Evolutionary conservation across 148 eudicot genomes (phyloP).

Genomic region (Simmondsia chinensis): DNA sequence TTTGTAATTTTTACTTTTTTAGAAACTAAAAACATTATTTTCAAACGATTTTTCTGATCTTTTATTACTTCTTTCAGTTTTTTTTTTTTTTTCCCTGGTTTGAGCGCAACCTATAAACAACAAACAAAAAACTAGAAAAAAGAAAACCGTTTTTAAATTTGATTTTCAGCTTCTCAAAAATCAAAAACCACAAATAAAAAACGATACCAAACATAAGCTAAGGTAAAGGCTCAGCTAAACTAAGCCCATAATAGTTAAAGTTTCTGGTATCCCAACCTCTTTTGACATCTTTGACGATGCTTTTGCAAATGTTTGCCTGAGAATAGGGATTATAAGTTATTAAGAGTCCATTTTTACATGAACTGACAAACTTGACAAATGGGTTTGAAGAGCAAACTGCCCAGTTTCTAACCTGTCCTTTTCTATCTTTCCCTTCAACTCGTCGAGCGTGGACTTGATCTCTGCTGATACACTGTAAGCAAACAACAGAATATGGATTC

Average conservation of each 20-base stretch:
- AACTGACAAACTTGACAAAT: neutral
- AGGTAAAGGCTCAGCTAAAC: too few relatives aligned
- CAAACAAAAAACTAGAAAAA: too few relatives aligned
- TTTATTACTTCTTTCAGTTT: neutral
- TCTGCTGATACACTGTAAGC: conserved; percentile 59
- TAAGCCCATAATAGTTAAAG: neutral
- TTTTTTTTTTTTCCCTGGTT: too few relatives aligned
- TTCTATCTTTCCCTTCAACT: conserved; percentile 67
- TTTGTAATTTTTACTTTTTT: too few relatives aligned
- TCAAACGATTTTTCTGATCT: neutral
- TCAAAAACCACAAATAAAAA: neutral
- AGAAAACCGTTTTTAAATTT: too few relatives aligned
- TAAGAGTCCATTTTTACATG: neutral
- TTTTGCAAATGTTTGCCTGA: conserved; percentile 74
- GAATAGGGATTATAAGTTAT: neutral
- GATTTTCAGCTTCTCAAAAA: too few relatives aligned
- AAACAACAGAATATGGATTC: neutral
- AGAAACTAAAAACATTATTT: too few relatives aligned
- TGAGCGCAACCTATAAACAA: too few relatives aligned
- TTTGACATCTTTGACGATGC: conserved; percentile 76
- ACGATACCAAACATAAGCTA: neutral
- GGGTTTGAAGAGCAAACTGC: neutral
- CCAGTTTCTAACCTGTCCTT: conserved; percentile 61
- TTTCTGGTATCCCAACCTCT: conserved; percentile 48
- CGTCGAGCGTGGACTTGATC: conserved; percentile 65